Evolutionary conservation across 192 early-diverging fungal genomes (phyloP).

Genomic region (Podila minutissima): DNA sequence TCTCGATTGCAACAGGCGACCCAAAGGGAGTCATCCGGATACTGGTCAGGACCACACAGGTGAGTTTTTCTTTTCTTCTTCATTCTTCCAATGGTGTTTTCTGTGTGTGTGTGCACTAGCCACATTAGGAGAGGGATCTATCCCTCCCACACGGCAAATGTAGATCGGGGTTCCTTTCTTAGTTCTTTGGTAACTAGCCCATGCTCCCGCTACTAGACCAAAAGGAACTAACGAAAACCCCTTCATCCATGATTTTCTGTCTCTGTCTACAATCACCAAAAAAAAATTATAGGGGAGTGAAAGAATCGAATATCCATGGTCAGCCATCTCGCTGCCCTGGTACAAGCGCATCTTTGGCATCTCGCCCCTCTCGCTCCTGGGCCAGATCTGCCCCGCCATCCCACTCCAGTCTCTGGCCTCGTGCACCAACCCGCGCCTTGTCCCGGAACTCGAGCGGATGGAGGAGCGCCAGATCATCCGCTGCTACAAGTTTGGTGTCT

Average conservation of each 20-base stretch:
- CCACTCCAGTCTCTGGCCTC: constrained; percentile 57
- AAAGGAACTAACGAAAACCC: too few species aligned
- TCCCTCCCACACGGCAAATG: too few species aligned
- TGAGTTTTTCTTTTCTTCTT: not conserved
- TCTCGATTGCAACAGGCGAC: constrained; percentile 27
- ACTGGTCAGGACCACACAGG: constrained; percentile 26
- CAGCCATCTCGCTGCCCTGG: constrained; percentile 52
- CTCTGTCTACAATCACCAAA: too few species aligned
- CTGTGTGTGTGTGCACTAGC: too few species aligned
- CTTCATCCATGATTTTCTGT: not conserved
- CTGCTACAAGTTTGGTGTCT: constrained; percentile 77
- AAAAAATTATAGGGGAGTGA: constrained; percentile 60
- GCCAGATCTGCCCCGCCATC: constrained; percentile 55
- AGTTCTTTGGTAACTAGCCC: not conserved
- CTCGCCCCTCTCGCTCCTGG: constrained; percentile 54
- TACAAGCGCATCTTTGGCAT: constrained; percentile 53
- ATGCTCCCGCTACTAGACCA: not conserved
- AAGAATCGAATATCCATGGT: constrained; percentile 57
- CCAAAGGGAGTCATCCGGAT: constrained; percentile 21
- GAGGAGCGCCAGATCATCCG: constrained; percentile 77
- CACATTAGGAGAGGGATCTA: too few species aligned
- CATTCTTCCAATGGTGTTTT: not conserved
- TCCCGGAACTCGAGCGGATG: constrained; percentile 70
- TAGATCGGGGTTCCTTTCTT: not conserved
- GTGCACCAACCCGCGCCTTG: constrained; percentile 61